Percentiles rank a stretch among this genome's conserved stretches.
Conservation (phyloP, 164 flowering plant species). For the Sextonia rubra region DNA sequence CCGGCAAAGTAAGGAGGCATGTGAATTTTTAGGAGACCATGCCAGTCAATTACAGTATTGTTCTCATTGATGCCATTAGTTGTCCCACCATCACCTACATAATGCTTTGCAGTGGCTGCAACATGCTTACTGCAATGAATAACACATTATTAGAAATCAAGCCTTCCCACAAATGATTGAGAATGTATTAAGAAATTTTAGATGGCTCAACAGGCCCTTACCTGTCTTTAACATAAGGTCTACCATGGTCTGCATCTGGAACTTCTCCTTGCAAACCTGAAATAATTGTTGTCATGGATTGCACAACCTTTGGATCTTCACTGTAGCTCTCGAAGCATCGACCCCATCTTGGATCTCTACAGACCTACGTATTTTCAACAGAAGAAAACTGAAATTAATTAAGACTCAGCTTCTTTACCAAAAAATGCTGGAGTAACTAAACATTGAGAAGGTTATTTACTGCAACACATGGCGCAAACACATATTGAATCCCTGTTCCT, state of each 20-base stretch:
- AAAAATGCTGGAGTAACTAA: not conserved
- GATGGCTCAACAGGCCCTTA: constrained; percentile 9
- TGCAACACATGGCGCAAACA: constrained; percentile 77
- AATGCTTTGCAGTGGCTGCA: constrained; percentile 45
- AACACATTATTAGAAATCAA: too few relatives aligned
- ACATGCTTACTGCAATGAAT: constrained; percentile 25
- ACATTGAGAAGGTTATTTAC: constrained; percentile 21
- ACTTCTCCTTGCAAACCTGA: constrained; percentile 64
- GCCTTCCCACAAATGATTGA: too few relatives aligned
- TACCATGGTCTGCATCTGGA: constrained; percentile 28
- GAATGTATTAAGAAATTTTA: too few relatives aligned
- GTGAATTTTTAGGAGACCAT: constrained; percentile 34
- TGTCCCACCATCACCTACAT: constrained; percentile 48
- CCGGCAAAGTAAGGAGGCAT: constrained; percentile 38
- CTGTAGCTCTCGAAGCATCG: constrained; percentile 76
- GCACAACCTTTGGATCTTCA: constrained; percentile 56
- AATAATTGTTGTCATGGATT: constrained; percentile 60
- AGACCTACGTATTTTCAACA: constrained; percentile 32
- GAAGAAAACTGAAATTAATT: not conserved
- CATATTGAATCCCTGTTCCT: constrained; percentile 72
- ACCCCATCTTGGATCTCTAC: constrained; percentile 81
- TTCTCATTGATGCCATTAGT: constrained; percentile 35
- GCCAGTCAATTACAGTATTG: constrained; percentile 27
- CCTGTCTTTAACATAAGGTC: constrained; percentile 50
- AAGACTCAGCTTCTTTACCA: not conserved